phyloP scores from a whole-genome alignment of 164 flowering plant genomes.

The Vitis rotundifolia region DNA sequence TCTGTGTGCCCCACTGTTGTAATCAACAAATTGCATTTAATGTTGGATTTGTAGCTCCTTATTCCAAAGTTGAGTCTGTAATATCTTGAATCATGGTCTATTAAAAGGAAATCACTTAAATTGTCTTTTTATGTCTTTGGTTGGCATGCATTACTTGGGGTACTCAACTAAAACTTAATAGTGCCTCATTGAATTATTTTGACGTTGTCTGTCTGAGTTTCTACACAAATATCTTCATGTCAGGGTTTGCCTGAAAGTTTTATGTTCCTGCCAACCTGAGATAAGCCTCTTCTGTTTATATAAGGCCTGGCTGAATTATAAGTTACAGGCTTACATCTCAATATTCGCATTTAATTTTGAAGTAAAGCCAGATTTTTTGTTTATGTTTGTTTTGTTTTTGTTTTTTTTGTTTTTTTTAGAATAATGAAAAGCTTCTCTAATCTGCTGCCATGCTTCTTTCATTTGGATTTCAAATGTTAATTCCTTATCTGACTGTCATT shows the following conservation, averaged over 20 bases:
- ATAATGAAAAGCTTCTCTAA: not conserved
- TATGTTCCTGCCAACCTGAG: not conserved
- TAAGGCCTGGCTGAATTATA: too few relatives aligned
- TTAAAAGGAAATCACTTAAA: too few relatives aligned
- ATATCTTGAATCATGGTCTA: not conserved
- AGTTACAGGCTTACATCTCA: too few relatives aligned
- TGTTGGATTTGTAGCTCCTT: not conserved
- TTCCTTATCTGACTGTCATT: constrained; percentile 13
- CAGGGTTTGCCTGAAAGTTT: not conserved
- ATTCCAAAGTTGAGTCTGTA: not conserved
- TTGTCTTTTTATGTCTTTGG: too few relatives aligned
- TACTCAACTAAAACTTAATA: too few relatives aligned
- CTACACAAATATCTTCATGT: too few relatives aligned
- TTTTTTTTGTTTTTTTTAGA: too few relatives aligned
- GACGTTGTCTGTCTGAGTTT: not conserved
- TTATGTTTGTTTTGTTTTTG: too few relatives aligned
- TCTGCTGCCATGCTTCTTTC: not conserved
- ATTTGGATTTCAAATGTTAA: not conserved
- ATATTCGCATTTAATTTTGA: not conserved
- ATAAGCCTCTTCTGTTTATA: not conserved
- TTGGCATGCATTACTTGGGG: too few relatives aligned
- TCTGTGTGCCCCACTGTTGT: not conserved
- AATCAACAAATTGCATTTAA: not conserved
- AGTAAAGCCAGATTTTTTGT: not conserved
- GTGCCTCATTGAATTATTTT: not conserved